phyloP scores from a whole-genome alignment of 306 rosid species.

The Parietaria judaica region DNA sequence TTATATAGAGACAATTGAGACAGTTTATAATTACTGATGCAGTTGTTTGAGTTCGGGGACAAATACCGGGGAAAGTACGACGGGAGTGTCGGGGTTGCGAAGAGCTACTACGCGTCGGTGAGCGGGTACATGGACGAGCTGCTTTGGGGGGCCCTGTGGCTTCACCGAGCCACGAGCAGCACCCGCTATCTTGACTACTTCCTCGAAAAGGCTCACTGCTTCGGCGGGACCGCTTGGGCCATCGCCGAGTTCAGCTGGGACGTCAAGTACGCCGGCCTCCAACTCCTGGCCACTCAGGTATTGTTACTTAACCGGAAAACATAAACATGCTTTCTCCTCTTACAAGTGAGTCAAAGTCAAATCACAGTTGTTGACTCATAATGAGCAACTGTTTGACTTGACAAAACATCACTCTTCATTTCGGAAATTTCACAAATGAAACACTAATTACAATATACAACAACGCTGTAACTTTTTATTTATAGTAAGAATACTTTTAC shows the following conservation, averaged over 20 bases:
- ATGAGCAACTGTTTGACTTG: too few species aligned
- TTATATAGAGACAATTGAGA: too few species aligned
- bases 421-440: too few species aligned
- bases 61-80: constrained; percentile 81
- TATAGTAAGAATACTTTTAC: too few species aligned
- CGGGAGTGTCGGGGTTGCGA: constrained; percentile 66
- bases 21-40: neutral
- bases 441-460: too few species aligned
- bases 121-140: constrained; percentile 93
- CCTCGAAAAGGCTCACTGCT: constrained; percentile 46
- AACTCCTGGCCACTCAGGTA: constrained; percentile 75
- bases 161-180: constrained; percentile 94
- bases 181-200: constrained; percentile 47
- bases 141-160: constrained; percentile 96
- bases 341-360: too few species aligned
- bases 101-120: constrained; percentile 97
- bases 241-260: constrained; percentile 97
- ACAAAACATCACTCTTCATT: too few species aligned
- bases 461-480: too few species aligned
- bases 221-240: constrained; percentile 97
- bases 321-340: neutral
- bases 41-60: constrained; percentile 93
- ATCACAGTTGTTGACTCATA: too few species aligned
- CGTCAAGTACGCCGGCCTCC: constrained; percentile 90
- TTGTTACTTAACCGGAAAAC: neutral